Base-by-base conservation (phyloP, 2,329 filamentous ascomycete genomes). In the Fusarium sp. region DNA sequence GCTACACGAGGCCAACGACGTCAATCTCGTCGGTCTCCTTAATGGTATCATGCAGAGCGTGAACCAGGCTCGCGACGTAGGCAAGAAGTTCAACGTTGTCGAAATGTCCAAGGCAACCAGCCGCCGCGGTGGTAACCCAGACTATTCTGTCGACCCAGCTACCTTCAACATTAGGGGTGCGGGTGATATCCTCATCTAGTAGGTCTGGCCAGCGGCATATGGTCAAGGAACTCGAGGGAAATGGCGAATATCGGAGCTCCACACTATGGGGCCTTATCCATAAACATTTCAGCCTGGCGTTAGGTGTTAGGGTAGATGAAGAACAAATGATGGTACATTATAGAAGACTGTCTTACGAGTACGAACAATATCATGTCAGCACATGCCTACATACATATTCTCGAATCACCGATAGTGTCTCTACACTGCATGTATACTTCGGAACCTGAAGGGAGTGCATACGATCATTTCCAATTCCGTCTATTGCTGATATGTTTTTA, bases 1-100 rank as follows among this genome's bases (percentile, higher is more conserved):
- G 40, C 86, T 93, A 40, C 91, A 93, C 63, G 94, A 98, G 84
- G 88, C 92, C 70, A 97, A 97, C 78, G 95, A 98, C 77, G 95
- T 98, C 32, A 88, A 92, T 64, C 88, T 98, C 3, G 89, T 97
- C 59, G 90, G 90, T 6, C 85, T 98, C 2, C 88, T 98, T 10
- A 92, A 94, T 52, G 88, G 90, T 25, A 88, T 98, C 33, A 92
- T 95, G 72, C 89, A 93, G 71, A 93, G 91, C 70, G 87, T 95
- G 22, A 90, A 90, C 65, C 89, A 91, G 37, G 91, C 93, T 27
- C 90, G 93, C 63, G 92, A 94, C 57, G 85, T 96, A 2, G 94
- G 95, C 50, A 91, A 90, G 78, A 97, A 95, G 82, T 94, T 92
- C 74, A 82, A 85, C 35, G 82, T 92, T 14, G 84, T 94, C 14